Evolutionary conservation across 2,329 filamentous ascomycete species (phyloP), one percentile per base, ranked within the genome.

Genomic region (Exserohilum turcica): DNA sequence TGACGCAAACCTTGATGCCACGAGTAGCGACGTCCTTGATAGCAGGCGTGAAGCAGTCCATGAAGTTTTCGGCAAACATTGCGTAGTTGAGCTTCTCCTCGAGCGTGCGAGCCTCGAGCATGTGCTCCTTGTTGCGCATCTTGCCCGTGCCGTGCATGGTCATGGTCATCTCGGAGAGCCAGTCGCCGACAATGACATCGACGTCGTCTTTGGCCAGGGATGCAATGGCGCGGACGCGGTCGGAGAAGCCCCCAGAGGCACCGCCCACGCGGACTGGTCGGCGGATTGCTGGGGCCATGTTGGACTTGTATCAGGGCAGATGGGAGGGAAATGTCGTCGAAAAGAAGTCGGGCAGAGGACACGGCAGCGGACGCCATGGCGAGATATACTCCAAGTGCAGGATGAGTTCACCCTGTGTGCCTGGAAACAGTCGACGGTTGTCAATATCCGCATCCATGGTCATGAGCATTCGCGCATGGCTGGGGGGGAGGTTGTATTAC

Each of bases 1-100:
- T 73, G 21, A 66, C 67, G 16, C 66, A 67, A 6, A 72, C 47
- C 47, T 70, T 72, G 54, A 70, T 67, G 9, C 64, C 61, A 40
- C 66, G 60, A 8, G 56, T 61, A 2, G 65, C 64, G 5, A 73
- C 50, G 49, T 68, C 56, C n/a, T 52, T 68, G 51, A 69, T 69
- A 50, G 75, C 76, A 18, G 75, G 76, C 8, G 71, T 70, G 9
- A 77, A 75, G 24, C 79, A 77, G 61, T 82, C 77, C 33, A 83
- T 72, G 55, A 83, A 82, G 7, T 80, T 79, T 32, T 63, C 62
- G 10, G 63, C 66, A 39, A 66, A 67, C 65, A 66, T 65, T 48
- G 64, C 65, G 32, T 60, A 60, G 42, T 68, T 56, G 48, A 67
- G 50, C 52, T 64, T 67, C 38, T 67, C 63, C 13, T 64, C 79